A percentile compares a stretch with the other conserved stretches of the same genome.
phyloP scores from a whole-genome alignment of 2,329 filamentous ascomycete species.

The Colletotrichum viniferum region DNA sequence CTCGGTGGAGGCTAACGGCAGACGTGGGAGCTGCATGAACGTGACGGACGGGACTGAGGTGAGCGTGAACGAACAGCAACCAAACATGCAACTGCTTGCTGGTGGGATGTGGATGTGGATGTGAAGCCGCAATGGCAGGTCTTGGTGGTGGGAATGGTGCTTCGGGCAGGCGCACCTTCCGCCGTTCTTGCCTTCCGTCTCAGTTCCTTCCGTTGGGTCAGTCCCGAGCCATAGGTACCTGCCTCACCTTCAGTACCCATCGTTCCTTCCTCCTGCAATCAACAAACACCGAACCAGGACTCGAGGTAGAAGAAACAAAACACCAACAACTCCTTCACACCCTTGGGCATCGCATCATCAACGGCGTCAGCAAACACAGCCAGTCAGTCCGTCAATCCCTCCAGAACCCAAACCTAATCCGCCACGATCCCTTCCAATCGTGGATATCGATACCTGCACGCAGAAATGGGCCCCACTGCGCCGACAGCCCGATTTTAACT shows the following conservation, averaged over 20 bases:
- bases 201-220: not conserved
- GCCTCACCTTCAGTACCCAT: not conserved
- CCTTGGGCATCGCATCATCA: not conserved
- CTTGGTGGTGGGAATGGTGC: not conserved
- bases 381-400: not conserved
- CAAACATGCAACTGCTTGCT: not conserved
- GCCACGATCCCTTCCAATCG: conserved; percentile 4
- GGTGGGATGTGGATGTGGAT: not conserved
- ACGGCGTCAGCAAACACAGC: not conserved
- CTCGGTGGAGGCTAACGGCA: not conserved
- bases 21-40: not conserved
- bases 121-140: not conserved
- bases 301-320: not conserved
- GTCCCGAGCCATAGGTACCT: not conserved
- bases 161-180: not conserved
- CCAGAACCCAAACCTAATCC: not conserved
- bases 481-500: conserved; percentile 8
- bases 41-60: not conserved
- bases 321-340: not conserved
- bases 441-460: not conserved
- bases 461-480: not conserved
- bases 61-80: not conserved
- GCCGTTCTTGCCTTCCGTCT: not conserved
- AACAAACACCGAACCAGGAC: not conserved
- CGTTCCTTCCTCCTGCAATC: not conserved